Conservation (phyloP, 306 rosid species). For the Cucurbita maxima region DNA sequence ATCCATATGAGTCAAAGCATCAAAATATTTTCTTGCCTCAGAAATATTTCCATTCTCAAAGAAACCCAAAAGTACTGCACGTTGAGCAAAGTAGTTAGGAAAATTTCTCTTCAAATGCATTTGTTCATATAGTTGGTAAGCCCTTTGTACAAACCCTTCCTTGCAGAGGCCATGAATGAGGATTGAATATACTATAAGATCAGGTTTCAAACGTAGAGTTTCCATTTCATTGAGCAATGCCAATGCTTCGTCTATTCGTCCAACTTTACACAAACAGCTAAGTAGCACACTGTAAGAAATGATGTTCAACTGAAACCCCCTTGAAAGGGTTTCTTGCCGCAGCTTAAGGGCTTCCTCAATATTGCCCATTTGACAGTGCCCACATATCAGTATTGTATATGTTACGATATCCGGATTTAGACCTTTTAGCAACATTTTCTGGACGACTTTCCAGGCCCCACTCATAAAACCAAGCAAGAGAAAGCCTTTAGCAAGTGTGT, state of each 20-base stretch:
- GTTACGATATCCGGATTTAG: conserved; percentile 27
- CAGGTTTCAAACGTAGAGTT: conserved; percentile 22
- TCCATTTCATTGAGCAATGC: conserved; percentile 32
- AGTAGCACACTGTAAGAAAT: conserved; percentile 27
- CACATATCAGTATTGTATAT: conserved; percentile 32
- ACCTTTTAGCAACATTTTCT: conserved; percentile 29
- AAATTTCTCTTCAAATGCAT: conserved; percentile 25
- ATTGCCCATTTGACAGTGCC: conserved; percentile 29
- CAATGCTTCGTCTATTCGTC: conserved; percentile 28
- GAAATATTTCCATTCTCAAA: conserved; percentile 20
- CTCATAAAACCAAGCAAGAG: conserved; percentile 31
- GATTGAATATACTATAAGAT: conserved; percentile 30
- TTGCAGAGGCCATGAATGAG: conserved; percentile 36
- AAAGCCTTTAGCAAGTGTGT: conserved; percentile 39
- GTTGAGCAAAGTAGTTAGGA: conserved; percentile 22
- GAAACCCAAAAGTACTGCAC: conserved; percentile 26
- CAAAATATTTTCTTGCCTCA: conserved; percentile 35
- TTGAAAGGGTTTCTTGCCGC: conserved; percentile 26
- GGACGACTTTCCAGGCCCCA: conserved; percentile 26
- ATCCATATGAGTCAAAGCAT: conserved; percentile 6
- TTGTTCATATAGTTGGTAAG: conserved; percentile 23
- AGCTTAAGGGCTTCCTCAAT: conserved; percentile 31
- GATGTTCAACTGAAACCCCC: conserved; percentile 23
- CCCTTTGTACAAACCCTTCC: conserved; percentile 30
- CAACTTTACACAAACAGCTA: conserved; percentile 34